Evolutionary conservation across 1,284 basidiomycete genomes (phyloP), one percentile per base, ranked within the genome.

Genomic region (Fomitopsis palustris): DNA sequence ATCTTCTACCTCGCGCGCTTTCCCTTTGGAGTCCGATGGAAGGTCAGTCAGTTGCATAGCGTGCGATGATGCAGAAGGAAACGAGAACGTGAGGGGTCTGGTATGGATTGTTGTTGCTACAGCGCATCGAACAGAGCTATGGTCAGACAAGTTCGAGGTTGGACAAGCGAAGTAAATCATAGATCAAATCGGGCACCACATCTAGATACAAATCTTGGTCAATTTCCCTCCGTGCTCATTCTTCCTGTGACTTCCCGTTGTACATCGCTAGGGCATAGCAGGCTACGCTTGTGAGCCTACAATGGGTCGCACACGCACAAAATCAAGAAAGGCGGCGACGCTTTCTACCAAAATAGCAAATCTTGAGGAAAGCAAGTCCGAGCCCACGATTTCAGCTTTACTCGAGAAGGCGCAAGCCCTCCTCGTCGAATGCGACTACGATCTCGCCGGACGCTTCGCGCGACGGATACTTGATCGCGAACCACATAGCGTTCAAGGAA

Each of bases 341-440:
- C 43, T 67, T 10, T 68, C 72, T 35, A 70, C 70, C 23, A 74
- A 75, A 53, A 64, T 70, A 33, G 69, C 70, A 29, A 69, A 72
- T n/a, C 66, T 67, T 1, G 78, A 79, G 19, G 67, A 62, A 19
- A 35, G 56, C 12, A 72, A 77, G 35, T 62, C 65, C 19, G 56
- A 65, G 27, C 82, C 82, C 1, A 66, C 77, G 3, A 72, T 85
- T 55, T 57, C 79, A 12, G 75, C 87, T 10, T 76, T 94, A 8
- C 76, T 93, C 17, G 81, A 84, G 68, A 92, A 92, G 69, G 86
- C 92, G 0, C 91, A 93, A 67, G 78, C 83, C 21, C 77, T 95
- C 54, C 82, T 96, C 64, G 83, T 87, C 16, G 89, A 93, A 74
- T 92, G 89, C 69, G 87, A 96, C 71, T 95, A 93, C 71, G 85